Evolutionary conservation across 345 rosid genomes (phyloP).

Genomic region (Hibiscus tridactylites): DNA sequence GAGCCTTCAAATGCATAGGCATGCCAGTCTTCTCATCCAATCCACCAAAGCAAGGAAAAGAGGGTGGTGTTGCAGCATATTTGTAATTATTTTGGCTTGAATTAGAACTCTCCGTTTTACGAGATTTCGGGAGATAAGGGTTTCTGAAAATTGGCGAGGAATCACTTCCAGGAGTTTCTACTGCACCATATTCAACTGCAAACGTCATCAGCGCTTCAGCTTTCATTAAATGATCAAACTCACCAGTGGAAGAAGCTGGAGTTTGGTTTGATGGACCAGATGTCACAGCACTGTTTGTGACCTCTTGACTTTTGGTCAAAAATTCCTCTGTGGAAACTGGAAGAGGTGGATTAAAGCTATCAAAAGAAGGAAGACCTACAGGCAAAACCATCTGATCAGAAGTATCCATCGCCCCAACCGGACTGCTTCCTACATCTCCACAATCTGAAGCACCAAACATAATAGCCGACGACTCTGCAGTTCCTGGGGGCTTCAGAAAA

Average conservation of each 20-base stretch:
- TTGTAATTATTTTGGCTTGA: constrained; percentile 59
- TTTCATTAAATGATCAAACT: constrained; percentile 89
- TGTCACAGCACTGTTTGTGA: constrained; percentile 32
- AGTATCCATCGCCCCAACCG: constrained; percentile 66
- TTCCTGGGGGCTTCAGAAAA: constrained; percentile 91
- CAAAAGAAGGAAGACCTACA: constrained; percentile 69
- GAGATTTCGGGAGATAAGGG: constrained; percentile 82
- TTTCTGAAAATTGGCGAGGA: constrained; percentile 60
- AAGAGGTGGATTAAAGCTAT: constrained; percentile 64
- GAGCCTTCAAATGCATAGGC: constrained; percentile 36
- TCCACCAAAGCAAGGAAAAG: constrained; percentile 52
- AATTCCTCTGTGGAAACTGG: constrained; percentile 48
- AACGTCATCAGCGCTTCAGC: constrained; percentile 94
- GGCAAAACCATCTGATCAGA: constrained; percentile 77
- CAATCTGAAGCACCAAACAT: constrained; percentile 72
- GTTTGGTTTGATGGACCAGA: constrained; percentile 41
- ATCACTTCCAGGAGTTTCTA: constrained; percentile 67
- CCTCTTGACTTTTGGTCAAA: constrained; percentile 65
- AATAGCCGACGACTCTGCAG: constrained; percentile 90
- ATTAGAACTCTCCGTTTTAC: constrained; percentile 55
- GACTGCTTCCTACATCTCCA: constrained; percentile 79
- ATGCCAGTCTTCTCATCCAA: constrained; percentile 50
- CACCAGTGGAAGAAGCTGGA: constrained; percentile 41
- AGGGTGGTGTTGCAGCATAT: constrained; percentile 82
- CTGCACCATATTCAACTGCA: constrained; percentile 96